Conservation (phyloP, 2,329 filamentous ascomycete genomes). For the Fusarium camptoceras region DNA sequence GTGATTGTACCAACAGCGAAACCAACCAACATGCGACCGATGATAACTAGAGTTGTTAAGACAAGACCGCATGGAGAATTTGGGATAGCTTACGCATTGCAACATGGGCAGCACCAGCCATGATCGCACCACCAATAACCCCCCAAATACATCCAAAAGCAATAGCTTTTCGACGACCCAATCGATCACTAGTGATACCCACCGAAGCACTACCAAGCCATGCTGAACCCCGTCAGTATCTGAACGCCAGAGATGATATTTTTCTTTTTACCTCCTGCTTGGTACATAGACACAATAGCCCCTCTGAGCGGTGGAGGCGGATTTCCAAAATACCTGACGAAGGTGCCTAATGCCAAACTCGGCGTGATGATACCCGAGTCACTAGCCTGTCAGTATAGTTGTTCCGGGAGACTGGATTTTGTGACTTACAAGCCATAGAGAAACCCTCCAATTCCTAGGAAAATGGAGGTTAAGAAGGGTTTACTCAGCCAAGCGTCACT, state of each 20-base stretch:
- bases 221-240: slow-evolving; percentile 37
- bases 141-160: slow-evolving; percentile 56
- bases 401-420: too few relatives aligned
- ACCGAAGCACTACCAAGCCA: slow-evolving; percentile 57
- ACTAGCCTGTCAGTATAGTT: slow-evolving; percentile 34
- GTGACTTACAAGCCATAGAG: slow-evolving; percentile 54
- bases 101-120: slow-evolving; percentile 56
- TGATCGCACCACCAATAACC: slow-evolving; percentile 53
- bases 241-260: rapidly evolving
- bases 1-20: slow-evolving; percentile 57
- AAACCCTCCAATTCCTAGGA: slow-evolving; percentile 56
- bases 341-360: slow-evolving; percentile 53
- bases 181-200: slow-evolving; percentile 52
- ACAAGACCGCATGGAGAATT: rapidly evolving
- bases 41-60: slow-evolving; percentile 47
- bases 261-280: slow-evolving; percentile 51
- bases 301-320: slow-evolving; percentile 52
- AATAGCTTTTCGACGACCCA: slow-evolving; percentile 55
- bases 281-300: slow-evolving; percentile 56
- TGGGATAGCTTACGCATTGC: slow-evolving; percentile 52
- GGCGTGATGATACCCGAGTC: slow-evolving; percentile 58
- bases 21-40: slow-evolving; percentile 54
- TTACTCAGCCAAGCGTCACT: slow-evolving; percentile 52
- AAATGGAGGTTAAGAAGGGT: slow-evolving; percentile 54
- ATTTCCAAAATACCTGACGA: slow-evolving; percentile 51